Percentiles rank a stretch among this genome's conserved stretches.
phyloP scores from a whole-genome alignment of 768 basidiomycete species.

The Bullera alba region DNA sequence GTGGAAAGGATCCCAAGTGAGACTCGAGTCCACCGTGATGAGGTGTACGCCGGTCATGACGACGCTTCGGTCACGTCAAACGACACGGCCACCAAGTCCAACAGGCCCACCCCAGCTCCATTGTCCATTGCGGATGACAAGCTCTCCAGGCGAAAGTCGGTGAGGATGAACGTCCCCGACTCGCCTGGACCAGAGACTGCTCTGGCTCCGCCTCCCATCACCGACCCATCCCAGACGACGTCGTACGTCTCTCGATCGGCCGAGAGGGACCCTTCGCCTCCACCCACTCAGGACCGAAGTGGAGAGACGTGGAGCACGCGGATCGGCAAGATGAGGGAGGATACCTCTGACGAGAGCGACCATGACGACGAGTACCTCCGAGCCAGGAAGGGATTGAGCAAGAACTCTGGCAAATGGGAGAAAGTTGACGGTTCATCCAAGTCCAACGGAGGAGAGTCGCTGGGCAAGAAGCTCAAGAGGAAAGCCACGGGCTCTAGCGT shows the following conservation, averaged over 20 bases:
- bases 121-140: not conserved
- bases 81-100: constrained; percentile 13
- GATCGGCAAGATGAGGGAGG: constrained; percentile 34
- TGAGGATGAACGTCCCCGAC: constrained; percentile 41
- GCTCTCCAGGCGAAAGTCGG: constrained; percentile 34
- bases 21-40: not conserved
- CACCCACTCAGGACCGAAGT: constrained; percentile 5
- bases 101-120: not conserved
- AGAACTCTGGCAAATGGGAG: constrained; percentile 36
- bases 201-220: constrained; percentile 4
- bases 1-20: constrained; percentile 5
- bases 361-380: constrained; percentile 29
- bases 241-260: not conserved
- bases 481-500: not conserved
- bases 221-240: not conserved
- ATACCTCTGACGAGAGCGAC: constrained; percentile 36
- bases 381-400: constrained; percentile 28
- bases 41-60: not conserved
- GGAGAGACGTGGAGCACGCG: constrained; percentile 28
- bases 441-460: constrained; percentile 10
- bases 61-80: constrained; percentile 1
- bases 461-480: constrained; percentile 14
- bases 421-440: constrained; percentile 7
- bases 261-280: not conserved
- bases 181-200: constrained; percentile 15